Evolutionary conservation across 2,329 filamentous ascomycete species (phyloP), one percentile per base, ranked within the genome.

Genomic region (Apiospora aurea): DNA sequence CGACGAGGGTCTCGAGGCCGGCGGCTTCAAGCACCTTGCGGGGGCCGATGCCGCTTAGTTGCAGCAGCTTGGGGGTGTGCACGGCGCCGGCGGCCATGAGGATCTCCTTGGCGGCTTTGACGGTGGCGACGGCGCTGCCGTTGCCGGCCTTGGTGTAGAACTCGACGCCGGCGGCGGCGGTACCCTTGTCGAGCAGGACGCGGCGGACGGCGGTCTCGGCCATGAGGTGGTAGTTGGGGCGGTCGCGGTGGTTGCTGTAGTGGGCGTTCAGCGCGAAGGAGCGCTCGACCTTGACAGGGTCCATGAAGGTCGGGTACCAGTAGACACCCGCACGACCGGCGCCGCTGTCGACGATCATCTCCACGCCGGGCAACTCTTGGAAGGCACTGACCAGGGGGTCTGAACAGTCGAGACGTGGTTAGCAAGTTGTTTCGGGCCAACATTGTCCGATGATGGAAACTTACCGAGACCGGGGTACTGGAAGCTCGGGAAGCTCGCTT

Each of bases 41-140:
- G 14, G 84, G 81, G 16, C 83, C 83, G 29, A 84, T 77, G 7
- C 82, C 82, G 66, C 81, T 83, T 21, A 79, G 78, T 74, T 82
- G 79, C 34, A 83, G 71, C 1, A 83, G 61, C 69, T 81, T 79
- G 0, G 82, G 82, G 11, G 78, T 86, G 70, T 84, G 76, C 29
- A 85, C 78, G 0, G 80, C 80, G 1, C 85, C 84, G 0, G 84
- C 83, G 0, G 83, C 80, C 24, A 87, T 71, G 24, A 87, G 83
- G 18, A 87, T 80, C 73, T 87, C 85, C 41, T 80, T 81, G 1
- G 77, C 78, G 67, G 79, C 81, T 29, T 75, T 76, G 38, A 81
- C 75, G 1, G 73, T 76, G 11, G 72, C 74, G 11, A 74, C 61
- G 7, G 67, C 71, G 7, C 77, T 78, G 7, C 64, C 57, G 41